Evolutionary conservation across 306 rosid genomes (phyloP).

Genomic region (Alnus rubra): DNA sequence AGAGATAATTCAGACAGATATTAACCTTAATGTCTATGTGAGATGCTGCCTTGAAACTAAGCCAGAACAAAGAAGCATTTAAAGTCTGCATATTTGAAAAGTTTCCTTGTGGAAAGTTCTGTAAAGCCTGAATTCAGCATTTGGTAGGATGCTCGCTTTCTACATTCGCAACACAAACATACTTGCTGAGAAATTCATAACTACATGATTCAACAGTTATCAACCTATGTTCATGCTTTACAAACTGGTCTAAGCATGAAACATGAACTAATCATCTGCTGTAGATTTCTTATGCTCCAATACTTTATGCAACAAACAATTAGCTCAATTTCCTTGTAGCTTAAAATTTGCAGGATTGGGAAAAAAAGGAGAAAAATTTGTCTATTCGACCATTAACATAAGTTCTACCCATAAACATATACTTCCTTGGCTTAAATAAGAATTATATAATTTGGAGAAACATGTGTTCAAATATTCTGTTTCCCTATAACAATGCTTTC

Average conservation of each 20-base stretch:
- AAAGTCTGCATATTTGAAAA: too few species aligned
- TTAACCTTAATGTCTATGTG: too few species aligned
- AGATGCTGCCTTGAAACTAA: too few species aligned
- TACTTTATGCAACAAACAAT: neutral
- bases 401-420: neutral
- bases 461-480: neutral
- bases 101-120: too few species aligned
- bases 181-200: neutral
- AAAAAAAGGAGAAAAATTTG: neutral
- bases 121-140: too few species aligned
- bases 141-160: neutral
- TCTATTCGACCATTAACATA: neutral
- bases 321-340: neutral
- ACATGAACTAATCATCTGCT: neutral
- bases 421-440: neutral
- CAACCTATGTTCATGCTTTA: neutral
- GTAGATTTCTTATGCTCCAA: neutral
- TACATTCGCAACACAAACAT: neutral
- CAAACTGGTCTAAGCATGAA: neutral
- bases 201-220: neutral
- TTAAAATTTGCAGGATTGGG: too few species aligned
- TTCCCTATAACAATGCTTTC: neutral
- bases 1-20: too few species aligned
- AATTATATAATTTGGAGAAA: neutral
- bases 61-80: too few species aligned